Conservation (phyloP, 176 grass and related monocot genomes). For the Otatea glauca region DNA sequence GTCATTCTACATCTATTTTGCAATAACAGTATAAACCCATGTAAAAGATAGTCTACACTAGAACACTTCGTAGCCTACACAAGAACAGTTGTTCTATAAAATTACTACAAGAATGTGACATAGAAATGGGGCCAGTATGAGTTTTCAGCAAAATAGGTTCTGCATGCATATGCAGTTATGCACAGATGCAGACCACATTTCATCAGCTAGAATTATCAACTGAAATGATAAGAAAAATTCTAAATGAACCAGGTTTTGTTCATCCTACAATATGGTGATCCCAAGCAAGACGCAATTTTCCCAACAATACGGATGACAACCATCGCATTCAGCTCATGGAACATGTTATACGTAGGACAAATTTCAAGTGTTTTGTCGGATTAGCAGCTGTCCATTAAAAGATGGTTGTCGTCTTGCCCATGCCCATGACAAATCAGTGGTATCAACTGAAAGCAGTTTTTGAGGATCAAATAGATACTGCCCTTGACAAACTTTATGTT, state of each 20-base stretch:
- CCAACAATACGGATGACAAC: neutral
- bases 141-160: neutral
- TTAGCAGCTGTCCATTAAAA: slow-evolving; percentile 15
- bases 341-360: neutral
- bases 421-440: slow-evolving; percentile 14
- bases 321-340: slow-evolving; percentile 1
- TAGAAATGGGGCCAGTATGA: neutral
- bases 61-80: neutral
- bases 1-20: neutral
- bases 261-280: neutral
- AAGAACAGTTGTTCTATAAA: neutral
- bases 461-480: neutral
- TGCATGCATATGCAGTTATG: neutral
- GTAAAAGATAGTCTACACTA: neutral
- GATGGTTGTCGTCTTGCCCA: neutral
- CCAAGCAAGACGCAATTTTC: neutral
- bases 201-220: neutral
- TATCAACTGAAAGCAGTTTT: slow-evolving; percentile 18
- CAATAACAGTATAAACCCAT: neutral
- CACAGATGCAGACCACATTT: neutral
- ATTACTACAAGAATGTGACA: neutral
- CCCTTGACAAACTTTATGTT: neutral
- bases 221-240: slow-evolving; percentile 11
- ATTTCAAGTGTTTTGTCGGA: slow-evolving; percentile 2
- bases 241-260: neutral